Evolutionary conservation across 2,329 filamentous ascomycete species (phyloP), one percentile per base, ranked within the genome.

Genomic region (Trichoderma guizhouense): DNA sequence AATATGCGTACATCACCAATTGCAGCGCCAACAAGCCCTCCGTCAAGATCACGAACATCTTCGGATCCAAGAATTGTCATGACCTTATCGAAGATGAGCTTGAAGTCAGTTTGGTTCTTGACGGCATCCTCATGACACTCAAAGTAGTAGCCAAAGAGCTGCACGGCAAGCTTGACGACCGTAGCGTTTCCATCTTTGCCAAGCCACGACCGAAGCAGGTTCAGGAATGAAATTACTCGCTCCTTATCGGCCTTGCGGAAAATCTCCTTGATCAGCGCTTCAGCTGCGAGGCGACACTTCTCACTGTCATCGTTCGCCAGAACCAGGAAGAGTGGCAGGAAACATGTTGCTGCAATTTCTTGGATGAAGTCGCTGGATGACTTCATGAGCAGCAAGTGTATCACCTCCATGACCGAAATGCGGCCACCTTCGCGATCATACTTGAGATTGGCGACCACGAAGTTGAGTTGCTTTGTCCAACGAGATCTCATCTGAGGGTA

Each of bases 401-500:
- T 86, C 3, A 95, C 90, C 82, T 99, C 96, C 89, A 99, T 93
- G 32, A 98, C 93, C 1, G 95, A 98, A 73, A 97, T 86, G 47
- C 97, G 89, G 32, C 96, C 96, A 73, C 96, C 93, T 76, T 94
- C 91, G 77, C 97, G 90, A 57, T 95, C 90, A 80, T 98, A 99
- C 72, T 95, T 91, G 74, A 99, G 85, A 78, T 99, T 99, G 77
- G 93, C 93, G 64, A 97, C 88, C 63, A 99, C 86, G 79, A 98
- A 99, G 71, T 88, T 90, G 65, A 98, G 87, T 79, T 98, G 95
- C 79, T 97, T 97, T 51, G 89, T 88, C 91, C 96, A 97, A 15
- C 96, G 88, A 74, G 90, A 92, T 81, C 94, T 95, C 77, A 92
- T 94, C 80, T 98, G 96, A 0, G 96, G 95, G 78, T 98, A 99